Conservation (phyloP, 225 moss, liverwort and hornwort genomes). For the Polytrichum formosum region DNA sequence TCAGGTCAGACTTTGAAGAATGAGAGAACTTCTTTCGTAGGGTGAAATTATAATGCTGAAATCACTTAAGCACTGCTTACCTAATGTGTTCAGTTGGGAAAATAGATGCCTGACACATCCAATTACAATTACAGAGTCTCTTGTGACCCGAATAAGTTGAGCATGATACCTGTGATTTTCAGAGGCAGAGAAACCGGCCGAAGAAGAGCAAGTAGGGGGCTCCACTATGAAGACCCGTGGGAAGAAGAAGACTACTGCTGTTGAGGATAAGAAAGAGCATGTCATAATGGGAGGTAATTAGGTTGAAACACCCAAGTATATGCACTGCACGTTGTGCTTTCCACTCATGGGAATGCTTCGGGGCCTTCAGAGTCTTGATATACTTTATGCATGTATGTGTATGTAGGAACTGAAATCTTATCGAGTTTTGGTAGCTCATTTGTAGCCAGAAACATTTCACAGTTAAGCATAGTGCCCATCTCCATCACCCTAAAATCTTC, state of each 20-base stretch:
- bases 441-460: too few species aligned
- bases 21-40: neutral
- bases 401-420: neutral
- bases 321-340: neutral
- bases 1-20: neutral
- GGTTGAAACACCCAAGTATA: neutral
- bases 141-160: slow-evolving; percentile 4
- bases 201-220: slow-evolving; percentile 28
- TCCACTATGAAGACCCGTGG: slow-evolving; percentile 44
- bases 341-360: neutral
- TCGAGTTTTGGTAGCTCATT: too few species aligned
- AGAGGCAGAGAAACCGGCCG: slow-evolving; percentile 24
- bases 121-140: too few species aligned
- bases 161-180: slow-evolving; percentile 1
- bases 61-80: neutral
- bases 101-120: too few species aligned
- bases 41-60: neutral
- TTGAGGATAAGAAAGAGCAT: slow-evolving; percentile 29
- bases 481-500: too few species aligned
- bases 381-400: neutral
- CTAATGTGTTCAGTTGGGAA: neutral
- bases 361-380: neutral
- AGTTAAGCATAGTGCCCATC: too few species aligned
- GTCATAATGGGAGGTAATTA: slow-evolving; percentile 8
- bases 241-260: slow-evolving; percentile 9